phyloP scores from a whole-genome alignment of 2,329 filamentous ascomycete genomes.

The Beauveria pseudobassiana region DNA sequence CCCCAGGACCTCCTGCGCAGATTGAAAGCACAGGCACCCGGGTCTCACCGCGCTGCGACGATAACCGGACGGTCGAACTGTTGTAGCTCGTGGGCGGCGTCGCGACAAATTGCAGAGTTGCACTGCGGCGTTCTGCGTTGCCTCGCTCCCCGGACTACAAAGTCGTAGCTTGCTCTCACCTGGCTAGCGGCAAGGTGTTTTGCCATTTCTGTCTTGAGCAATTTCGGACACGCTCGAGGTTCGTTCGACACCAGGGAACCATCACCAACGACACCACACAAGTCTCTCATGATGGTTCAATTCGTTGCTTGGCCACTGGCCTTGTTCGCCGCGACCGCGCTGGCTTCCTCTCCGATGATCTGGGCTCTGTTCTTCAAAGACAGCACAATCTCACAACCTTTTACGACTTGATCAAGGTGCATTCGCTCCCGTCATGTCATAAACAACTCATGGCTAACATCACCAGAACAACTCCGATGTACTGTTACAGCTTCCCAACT shows the following conservation, averaged over 20 bases:
- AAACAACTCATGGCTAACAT: neutral
- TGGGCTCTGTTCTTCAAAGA: constrained; percentile 31
- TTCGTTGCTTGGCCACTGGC: neutral
- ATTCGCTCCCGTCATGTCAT: neutral
- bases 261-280: no score
- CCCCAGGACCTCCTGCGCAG: neutral
- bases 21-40: neutral
- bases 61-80: neutral
- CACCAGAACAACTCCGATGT: constrained; percentile 38
- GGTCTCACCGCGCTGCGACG: neutral
- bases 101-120: neutral
- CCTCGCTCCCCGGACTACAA: neutral
- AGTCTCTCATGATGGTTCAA: neutral
- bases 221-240: no score
- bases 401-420: constrained; percentile 35
- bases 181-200: neutral
- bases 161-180: neutral
- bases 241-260: no score
- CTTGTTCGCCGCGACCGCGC: constrained; percentile 13
- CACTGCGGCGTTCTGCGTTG: neutral
- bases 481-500: constrained; percentile 35
- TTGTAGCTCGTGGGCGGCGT: neutral
- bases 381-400: constrained; percentile 37
- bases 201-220: neutral
- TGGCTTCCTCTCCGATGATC: constrained; percentile 22